These are phyloP conservation scores for Escovopsis sp. DNA, from an alignment of 2,329 filamentous ascomycete genomes.

Conservation along the genomic window DNA sequence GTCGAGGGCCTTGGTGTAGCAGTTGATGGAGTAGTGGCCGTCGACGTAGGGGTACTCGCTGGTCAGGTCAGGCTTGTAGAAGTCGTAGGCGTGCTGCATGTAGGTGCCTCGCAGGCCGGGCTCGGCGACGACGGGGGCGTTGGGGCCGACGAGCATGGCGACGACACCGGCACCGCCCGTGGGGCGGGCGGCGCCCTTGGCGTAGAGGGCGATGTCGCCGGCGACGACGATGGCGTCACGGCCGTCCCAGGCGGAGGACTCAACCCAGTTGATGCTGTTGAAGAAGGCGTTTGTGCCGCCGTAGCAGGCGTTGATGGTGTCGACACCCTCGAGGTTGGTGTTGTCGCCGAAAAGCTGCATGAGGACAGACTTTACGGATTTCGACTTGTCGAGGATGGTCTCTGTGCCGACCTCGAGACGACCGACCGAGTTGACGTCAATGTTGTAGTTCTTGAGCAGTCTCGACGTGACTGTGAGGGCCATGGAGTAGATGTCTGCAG, in stretches of 20 bases:
- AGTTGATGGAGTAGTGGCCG: slow-evolving; percentile 68
- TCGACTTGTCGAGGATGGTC: slow-evolving; percentile 78
- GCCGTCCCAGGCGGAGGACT: slow-evolving; percentile 78
- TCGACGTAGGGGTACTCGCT: slow-evolving; percentile 81
- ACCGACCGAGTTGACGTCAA: slow-evolving; percentile 64
- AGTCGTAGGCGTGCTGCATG: slow-evolving; percentile 77
- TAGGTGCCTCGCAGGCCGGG: slow-evolving; percentile 66
- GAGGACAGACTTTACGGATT: slow-evolving; percentile 76
- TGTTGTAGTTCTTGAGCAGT: slow-evolving; percentile 69
- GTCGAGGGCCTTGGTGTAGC: slow-evolving; percentile 70
- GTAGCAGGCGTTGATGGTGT: slow-evolving; percentile 77
- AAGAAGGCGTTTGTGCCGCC: slow-evolving; percentile 74
- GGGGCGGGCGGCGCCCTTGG: slow-evolving; percentile 68
- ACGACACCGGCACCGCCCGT: slow-evolving; percentile 70
- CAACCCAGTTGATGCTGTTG: slow-evolving; percentile 74
- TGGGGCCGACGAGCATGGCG: slow-evolving; percentile 63
- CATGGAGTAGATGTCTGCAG: slow-evolving; percentile 72
- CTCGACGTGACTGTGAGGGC: slow-evolving; percentile 64
- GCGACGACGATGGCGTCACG: slow-evolving; percentile 67
- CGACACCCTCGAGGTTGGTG: slow-evolving; percentile 70
- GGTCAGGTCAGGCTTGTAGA: slow-evolving; percentile 80
- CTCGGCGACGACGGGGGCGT: slow-evolving; percentile 64
- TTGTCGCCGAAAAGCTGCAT: slow-evolving; percentile 81
- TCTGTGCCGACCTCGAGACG: slow-evolving; percentile 76
- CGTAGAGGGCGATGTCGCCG: slow-evolving; percentile 74